Evolutionary conservation across 2,329 filamentous ascomycete genomes (phyloP), one percentile per base, ranked within the genome.

Genomic region (Chrysoporthe deuterocubensis): DNA sequence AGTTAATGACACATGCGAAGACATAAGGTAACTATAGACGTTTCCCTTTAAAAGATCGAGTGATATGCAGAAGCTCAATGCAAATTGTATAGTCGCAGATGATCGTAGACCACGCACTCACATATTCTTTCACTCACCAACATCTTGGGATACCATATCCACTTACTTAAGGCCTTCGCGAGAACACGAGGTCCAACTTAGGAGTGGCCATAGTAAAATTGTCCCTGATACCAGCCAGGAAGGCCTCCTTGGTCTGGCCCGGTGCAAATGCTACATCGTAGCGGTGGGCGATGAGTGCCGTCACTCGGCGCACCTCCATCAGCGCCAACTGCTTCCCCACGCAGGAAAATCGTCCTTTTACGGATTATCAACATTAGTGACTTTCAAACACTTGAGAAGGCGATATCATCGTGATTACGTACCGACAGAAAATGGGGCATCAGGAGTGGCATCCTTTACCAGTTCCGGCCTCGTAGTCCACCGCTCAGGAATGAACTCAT

Each of bases 401-500:
- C 37, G 37, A 9, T 40, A 40, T 9, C 4, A 2, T 1, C 0
- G 37, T 6, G 9, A 13, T n/a, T 4, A 50, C 66, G 44, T 34
- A 68, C 66, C 66, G 43, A 68, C 62, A 18, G 66, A 68, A 42
- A 68, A 68, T 3, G 66, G 66, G 2, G 64, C 57, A 13, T 62
- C 57, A 48, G 46, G 48, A 8, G 50, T 56, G 18, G 62, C 26
- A 43, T 68, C 66, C 62, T 42, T 65, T 14, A 69, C 54, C 8
- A 69, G 64, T 32, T 69, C 67, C 42, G 59, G 59, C 52, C 48
- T 44, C 14, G 64, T 59, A 18, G 64, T 56, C 72, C 72, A 73
- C 21, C 72, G 66, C 62, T 72, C 70, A 2, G 71, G 71, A 14
- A 72, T 68, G 59, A 73, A 73, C 54, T 71, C 71, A 6, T 63